These are phyloP conservation scores for Fomitopsis serialis DNA, from an alignment of 768 basidiomycete genomes.

Conservation along the genomic window DNA sequence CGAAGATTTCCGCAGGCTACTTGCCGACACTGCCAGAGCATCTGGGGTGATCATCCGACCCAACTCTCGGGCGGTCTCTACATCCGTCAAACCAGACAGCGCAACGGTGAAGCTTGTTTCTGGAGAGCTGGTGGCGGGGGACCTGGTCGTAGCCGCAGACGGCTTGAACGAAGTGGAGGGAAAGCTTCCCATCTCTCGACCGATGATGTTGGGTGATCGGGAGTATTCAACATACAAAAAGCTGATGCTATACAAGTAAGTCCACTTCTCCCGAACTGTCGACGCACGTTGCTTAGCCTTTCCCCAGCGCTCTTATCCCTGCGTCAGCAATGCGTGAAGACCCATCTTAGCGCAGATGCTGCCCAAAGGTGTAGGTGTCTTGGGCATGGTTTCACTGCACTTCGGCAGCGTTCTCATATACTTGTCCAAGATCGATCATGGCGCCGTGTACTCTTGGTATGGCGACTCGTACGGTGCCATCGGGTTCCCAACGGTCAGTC, in stretches of 20 bases:
- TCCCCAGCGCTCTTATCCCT: slow-evolving; percentile 8
- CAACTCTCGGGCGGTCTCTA: slow-evolving; percentile 8
- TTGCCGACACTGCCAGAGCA: slow-evolving; percentile 18
- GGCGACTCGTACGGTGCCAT: slow-evolving; percentile 8
- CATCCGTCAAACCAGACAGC: slow-evolving; percentile 4
- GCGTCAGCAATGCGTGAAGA: slow-evolving; percentile 5
- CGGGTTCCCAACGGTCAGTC: slow-evolving; percentile 13
- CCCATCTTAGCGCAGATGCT: slow-evolving; percentile 6
- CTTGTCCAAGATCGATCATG: slow-evolving; percentile 3
- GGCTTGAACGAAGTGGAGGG: slow-evolving; percentile 2
- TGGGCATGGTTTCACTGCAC: background rate
- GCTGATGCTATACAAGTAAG: slow-evolving; percentile 16
- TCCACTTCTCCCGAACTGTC: background rate
- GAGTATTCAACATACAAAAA: background rate
- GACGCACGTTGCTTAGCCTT: background rate
- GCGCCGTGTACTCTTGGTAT: slow-evolving; percentile 10
- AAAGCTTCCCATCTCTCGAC: slow-evolving; percentile 2
- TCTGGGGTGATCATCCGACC: slow-evolving; percentile 13
- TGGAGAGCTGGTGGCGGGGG: slow-evolving; percentile 21
- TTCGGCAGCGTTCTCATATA: background rate
- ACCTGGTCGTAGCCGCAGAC: slow-evolving; percentile 24
- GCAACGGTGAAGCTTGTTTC: slow-evolving; percentile 19
- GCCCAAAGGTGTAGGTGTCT: slow-evolving; percentile 1
- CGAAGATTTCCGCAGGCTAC: slow-evolving; percentile 22
- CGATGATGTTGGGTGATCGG: slow-evolving; percentile 4